Evolutionary conservation across 139 green algal genomes (phyloP), one percentile per base, ranked within the genome.

Genomic region (Deuterostichococcus epilithicus): DNA sequence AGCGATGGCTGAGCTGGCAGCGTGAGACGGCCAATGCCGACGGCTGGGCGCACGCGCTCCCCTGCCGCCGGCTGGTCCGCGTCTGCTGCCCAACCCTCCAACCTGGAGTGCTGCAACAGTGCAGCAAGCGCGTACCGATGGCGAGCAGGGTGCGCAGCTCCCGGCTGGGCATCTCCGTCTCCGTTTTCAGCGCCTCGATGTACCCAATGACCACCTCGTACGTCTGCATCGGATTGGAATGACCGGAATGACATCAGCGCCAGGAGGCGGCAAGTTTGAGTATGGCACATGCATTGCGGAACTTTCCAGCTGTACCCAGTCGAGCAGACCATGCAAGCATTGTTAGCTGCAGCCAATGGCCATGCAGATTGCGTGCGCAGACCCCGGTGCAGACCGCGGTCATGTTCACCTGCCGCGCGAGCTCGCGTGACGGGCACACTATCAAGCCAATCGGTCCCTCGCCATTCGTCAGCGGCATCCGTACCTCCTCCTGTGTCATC

Each of bases 371-470:
- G 98, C 90, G 65, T 82, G 81, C 1, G 95, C n/a, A n/a, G n/a
- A 52, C 42, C 13, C 13, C 13, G 3, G 28, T n/a, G 18, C 52
- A 25, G 13, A 3, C 52, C 52, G 8, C 28, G 52, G 18, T 5
- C 3, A 28, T 20, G 3, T 5, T 28, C 52, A 63, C 98, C 86
- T 99, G 94, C 0, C 88, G 82, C 0, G 96, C 96, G 63, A 99
- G 89, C 91, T 99, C 96, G 1, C 96, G 85, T 1, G 91, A 97
- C 0, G 96, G 96, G 79, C 93, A 98, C 26, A 99, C 83, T 35
- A 98, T 88, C 65, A 99, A 45, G 1, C 92, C 95, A 5, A 97
- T 68, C 1, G 96, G 96, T 0, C 96, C 96, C 82, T 99, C 96
- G 26, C 87, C 69, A 69, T 69, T 69, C 23, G 63, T 69, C 71